A percentile compares a stretch with the other conserved stretches of the same genome.
These are phyloP conservation scores for Mycena galericulata DNA, from an alignment of 768 basidiomycete species.

Conservation along the genomic window DNA sequence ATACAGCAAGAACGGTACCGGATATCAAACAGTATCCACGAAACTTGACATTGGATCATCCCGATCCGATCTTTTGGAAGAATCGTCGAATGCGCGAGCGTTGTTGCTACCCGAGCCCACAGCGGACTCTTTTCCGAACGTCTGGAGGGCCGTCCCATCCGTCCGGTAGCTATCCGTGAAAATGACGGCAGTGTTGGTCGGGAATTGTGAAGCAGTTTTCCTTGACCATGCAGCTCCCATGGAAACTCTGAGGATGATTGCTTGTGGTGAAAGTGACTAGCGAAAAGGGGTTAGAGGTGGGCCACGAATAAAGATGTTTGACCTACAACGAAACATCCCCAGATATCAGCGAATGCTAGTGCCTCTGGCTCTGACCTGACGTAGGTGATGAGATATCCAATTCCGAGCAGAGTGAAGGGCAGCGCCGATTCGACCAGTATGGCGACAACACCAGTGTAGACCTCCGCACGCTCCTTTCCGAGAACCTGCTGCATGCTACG, in stretches of 20 bases:
- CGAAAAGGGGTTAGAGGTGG: no score
- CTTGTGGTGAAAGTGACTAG: slow-evolving; percentile 23
- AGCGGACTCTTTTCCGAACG: slow-evolving; percentile 18
- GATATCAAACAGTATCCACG: slow-evolving; percentile 16
- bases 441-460: slow-evolving; percentile 46
- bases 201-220: slow-evolving; percentile 21
- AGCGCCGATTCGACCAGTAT: slow-evolving; percentile 48
- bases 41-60: not conserved
- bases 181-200: slow-evolving; percentile 20
- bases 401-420: slow-evolving; percentile 45
- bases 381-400: slow-evolving; percentile 47
- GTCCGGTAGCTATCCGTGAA: slow-evolving; percentile 13
- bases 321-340: slow-evolving; percentile 22
- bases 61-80: not conserved
- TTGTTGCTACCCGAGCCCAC: not conserved
- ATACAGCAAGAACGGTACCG: not conserved
- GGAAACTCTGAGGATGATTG: slow-evolving; percentile 21
- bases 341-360: slow-evolving; percentile 32
- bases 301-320: no score
- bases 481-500: slow-evolving; percentile 32
- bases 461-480: slow-evolving; percentile 33
- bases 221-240: slow-evolving; percentile 24
- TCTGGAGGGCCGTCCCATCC: slow-evolving; percentile 14
- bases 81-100: slow-evolving; percentile 2
- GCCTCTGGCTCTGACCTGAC: slow-evolving; percentile 43